Base-by-base conservation (phyloP, 83 land plant genomes). In the Isoetes engelmannii region DNA sequence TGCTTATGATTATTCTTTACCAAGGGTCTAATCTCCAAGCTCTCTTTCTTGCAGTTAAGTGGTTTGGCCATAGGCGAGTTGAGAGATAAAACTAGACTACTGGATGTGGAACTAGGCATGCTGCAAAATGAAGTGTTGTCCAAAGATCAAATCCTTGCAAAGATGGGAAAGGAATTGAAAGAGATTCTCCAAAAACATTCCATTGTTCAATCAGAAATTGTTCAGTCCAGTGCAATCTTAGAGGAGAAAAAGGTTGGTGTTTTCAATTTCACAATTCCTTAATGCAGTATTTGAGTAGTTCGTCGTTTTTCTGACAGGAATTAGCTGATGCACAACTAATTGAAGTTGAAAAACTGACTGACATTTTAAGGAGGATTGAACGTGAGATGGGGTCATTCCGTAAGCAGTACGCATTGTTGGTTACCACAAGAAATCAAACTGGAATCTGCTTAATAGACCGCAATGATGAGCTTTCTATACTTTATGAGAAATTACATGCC, bases 381-480 rank as follows among this genome's bases (percentile, higher is more conserved):
- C 72, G 21, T 12, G 77, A 73, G 5, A 68, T 78, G 80, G 51
- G 28, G 10, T 12, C 41, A 43, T 69, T 69, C 48, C 67, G 77
- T 5, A 68, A 73, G 57, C 71, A 37, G 12, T 78, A 78, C 67
- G 80, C 49, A 19, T 7, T 55, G 49, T 44, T 41, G 44, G 80
- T 78, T 5, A 57, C 61, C 17, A 69, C 54, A 19, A 77, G 80
- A 4, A 78, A 78, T 20, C 59, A 66, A 18, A 45, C 56, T 10
- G 80, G 80, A 21, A 73, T 78, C 18, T 58, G 69, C 47, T 62
- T 78, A 17, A 78, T 78, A 13, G 80, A 78, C 48, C 77, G 80
- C 41, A 78, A 78, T 45, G 80, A 78, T 47, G 80, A 78, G 76
- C 76, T 78, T 41, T 78, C 77, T 58, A 78, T 78, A 51, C 77